These are phyloP conservation scores for Agaricus blazei DNA, from an alignment of 768 basidiomycete genomes.

Conservation along the genomic window DNA sequence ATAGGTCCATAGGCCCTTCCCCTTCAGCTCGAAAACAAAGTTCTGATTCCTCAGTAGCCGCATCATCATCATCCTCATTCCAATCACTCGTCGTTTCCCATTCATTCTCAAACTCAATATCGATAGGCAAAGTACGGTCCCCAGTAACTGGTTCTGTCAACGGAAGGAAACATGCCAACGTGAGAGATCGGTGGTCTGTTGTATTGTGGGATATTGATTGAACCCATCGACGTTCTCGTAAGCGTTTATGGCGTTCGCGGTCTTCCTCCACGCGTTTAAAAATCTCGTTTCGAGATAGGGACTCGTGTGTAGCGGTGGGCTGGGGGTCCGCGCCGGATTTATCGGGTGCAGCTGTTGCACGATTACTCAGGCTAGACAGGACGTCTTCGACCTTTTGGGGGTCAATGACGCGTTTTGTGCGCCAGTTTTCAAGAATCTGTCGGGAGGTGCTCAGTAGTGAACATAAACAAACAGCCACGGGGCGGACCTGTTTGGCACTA, in stretches of 20 bases:
- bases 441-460: neutral
- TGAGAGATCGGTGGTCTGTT: slow-evolving; percentile 34
- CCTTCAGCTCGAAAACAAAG: slow-evolving; percentile 59
- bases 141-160: slow-evolving; percentile 47
- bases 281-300: slow-evolving; percentile 61
- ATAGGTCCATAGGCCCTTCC: slow-evolving; percentile 39
- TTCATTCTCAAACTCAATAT: slow-evolving; percentile 85
- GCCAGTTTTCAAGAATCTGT: slow-evolving; percentile 90
- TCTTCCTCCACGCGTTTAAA: slow-evolving; percentile 90
- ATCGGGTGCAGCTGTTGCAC: slow-evolving; percentile 19
- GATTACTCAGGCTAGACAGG: slow-evolving; percentile 48
- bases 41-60: slow-evolving; percentile 62
- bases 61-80: slow-evolving; percentile 86
- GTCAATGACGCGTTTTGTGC: slow-evolving; percentile 79
- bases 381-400: slow-evolving; percentile 73
- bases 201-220: slow-evolving; percentile 61
- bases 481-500: slow-evolving; percentile 77
- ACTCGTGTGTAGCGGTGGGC: slow-evolving; percentile 17
- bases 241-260: slow-evolving; percentile 85
- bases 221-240: slow-evolving; percentile 91
- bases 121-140: slow-evolving; percentile 57
- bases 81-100: slow-evolving; percentile 90
- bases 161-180: slow-evolving; percentile 57
- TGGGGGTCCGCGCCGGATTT: slow-evolving; percentile 11
- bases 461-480: neutral